These are phyloP conservation scores for Moelleriella libera DNA, from an alignment of 2,329 filamentous ascomycete genomes.

Conservation along the genomic window DNA sequence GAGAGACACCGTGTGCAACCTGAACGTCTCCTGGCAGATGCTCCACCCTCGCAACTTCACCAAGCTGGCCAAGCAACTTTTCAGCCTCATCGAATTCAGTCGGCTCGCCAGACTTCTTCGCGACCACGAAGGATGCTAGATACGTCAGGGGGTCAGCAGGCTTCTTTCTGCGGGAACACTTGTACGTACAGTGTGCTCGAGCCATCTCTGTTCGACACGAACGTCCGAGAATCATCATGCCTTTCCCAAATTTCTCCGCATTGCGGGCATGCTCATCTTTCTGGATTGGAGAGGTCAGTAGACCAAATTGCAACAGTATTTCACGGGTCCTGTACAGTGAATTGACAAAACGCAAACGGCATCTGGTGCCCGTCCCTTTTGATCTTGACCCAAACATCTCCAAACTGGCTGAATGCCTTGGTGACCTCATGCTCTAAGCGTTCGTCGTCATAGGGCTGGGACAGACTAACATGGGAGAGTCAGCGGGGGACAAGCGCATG, in stretches of 20 bases:
- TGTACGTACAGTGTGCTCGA: conserved; percentile 42
- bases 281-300: conserved; percentile 15
- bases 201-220: conserved; percentile 46
- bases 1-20: conserved; percentile 17
- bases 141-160: conserved; percentile 8
- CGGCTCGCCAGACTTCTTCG: conserved; percentile 16
- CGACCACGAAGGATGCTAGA: conserved; percentile 36
- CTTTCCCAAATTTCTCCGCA: conserved; percentile 33
- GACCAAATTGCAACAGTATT: neutral
- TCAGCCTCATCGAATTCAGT: conserved; percentile 29
- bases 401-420: conserved; percentile 36
- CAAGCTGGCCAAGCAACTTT: conserved; percentile 26
- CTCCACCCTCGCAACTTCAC: conserved; percentile 26
- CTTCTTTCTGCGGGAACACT: neutral
- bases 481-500: neutral
- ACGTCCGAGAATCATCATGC: conserved; percentile 36
- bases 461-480: conserved; percentile 26
- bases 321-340: conserved; percentile 32
- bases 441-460: conserved; percentile 32
- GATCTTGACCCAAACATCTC: conserved; percentile 48
- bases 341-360: conserved; percentile 53
- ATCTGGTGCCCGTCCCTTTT: conserved; percentile 41
- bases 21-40: conserved; percentile 18
- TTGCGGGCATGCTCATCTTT: conserved; percentile 30
- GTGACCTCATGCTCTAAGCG: conserved; percentile 39